Conservation (phyloP, 2,329 filamentous ascomycete species). For the Apiospora arundinis region DNA sequence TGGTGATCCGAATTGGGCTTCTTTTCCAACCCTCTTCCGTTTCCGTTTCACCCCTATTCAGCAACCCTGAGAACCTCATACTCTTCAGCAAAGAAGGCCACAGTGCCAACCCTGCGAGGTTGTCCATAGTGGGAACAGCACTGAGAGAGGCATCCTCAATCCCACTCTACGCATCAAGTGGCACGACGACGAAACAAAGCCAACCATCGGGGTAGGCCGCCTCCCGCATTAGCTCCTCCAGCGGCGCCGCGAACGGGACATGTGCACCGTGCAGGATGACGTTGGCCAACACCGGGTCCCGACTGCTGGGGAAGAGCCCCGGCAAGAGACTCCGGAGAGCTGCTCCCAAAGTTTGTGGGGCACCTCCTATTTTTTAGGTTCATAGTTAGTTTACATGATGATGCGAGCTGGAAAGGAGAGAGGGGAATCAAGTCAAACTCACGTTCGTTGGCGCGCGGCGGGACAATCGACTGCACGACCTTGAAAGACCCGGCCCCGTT, state of each 20-base stretch:
- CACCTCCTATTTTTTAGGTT: slow-evolving; percentile 29
- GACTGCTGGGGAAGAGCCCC: slow-evolving; percentile 82
- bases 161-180: slow-evolving; percentile 54
- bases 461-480: slow-evolving; percentile 77
- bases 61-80: not conserved
- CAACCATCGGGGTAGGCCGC: slow-evolving; percentile 93
- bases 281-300: slow-evolving; percentile 83
- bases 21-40: not conserved
- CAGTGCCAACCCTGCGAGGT: not conserved
- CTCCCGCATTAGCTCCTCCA: slow-evolving; percentile 83
- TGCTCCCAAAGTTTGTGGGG: slow-evolving; percentile 69
- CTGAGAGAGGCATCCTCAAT: not conserved
- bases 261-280: slow-evolving; percentile 85
- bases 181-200: slow-evolving; percentile 80
- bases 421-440: slow-evolving; percentile 34
- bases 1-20: not conserved
- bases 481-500: slow-evolving; percentile 61
- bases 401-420: not conserved
- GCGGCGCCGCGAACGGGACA: slow-evolving; percentile 78
- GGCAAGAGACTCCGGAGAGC: slow-evolving; percentile 80
- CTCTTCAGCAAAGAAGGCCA: not conserved
- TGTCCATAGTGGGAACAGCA: not conserved
- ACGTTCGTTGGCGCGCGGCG: slow-evolving; percentile 45
- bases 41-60: not conserved
- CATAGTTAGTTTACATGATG: not conserved